Conservation (phyloP, 305 asterid species). For the Fraxinus paxiana region DNA sequence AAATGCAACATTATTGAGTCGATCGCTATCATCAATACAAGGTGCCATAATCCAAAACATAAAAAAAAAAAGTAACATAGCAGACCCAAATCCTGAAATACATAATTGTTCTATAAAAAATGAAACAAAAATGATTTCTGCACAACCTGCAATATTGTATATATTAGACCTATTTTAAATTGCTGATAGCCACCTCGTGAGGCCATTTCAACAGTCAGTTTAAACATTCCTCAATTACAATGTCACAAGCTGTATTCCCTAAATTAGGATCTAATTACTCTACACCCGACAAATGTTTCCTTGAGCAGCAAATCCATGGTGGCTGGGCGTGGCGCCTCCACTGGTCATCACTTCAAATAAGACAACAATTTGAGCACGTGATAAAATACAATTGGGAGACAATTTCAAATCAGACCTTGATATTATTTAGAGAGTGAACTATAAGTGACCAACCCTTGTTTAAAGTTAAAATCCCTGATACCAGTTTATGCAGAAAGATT, state of each 20-base stretch:
- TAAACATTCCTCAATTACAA: slow-evolving; percentile 21
- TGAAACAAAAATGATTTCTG: slow-evolving; percentile 26
- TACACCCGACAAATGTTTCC: slow-evolving; percentile 40
- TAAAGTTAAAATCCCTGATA: slow-evolving; percentile 28
- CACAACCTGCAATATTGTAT: slow-evolving; percentile 43
- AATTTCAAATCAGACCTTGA: slow-evolving; percentile 19
- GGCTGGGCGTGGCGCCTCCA: slow-evolving; percentile 25
- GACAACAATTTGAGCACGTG: too few relatives aligned
- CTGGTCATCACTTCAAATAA: slow-evolving; percentile 32
- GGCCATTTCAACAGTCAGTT: slow-evolving; percentile 21
- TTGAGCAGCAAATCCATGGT: slow-evolving; percentile 22
- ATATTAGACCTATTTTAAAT: slow-evolving; percentile 28
- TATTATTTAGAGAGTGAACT: slow-evolving; percentile 16
- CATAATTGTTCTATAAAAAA: slow-evolving; percentile 21
- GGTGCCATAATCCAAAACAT: not conserved
- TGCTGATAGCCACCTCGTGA: slow-evolving; percentile 21
- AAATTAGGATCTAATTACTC: slow-evolving; percentile 48
- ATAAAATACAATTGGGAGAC: too few relatives aligned
- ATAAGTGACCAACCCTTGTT: slow-evolving; percentile 23
- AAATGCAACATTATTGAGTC: not conserved
- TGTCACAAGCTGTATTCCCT: slow-evolving; percentile 31
- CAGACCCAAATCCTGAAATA: slow-evolving; percentile 11
- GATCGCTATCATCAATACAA: not conserved
- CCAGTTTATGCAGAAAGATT: slow-evolving; percentile 22
- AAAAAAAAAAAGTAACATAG: not conserved